Base-by-base conservation (phyloP, 345 rosid species). In the Brassica juncea region DNA sequence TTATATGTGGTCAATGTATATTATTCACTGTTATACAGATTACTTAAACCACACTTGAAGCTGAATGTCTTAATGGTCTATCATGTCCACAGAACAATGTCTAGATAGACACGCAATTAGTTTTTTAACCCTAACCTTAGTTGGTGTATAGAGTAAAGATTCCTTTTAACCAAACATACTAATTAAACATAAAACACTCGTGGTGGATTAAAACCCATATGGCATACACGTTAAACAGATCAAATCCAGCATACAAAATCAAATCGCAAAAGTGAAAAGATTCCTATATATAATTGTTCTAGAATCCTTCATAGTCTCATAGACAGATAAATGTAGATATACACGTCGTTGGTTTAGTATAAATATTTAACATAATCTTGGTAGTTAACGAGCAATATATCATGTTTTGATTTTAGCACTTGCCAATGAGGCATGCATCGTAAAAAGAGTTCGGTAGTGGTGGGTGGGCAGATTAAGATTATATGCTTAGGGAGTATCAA, bases 401-500 rank as follows among this genome's bases (percentile, higher is more conserved):
- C 73, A 60, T 79, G 63, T 31, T 31, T 19, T 66, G 73, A 59
- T 72, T 79, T 58, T 21, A 6, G 77, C 68, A 68, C 57, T 68
- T 67, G 49, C 70, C 74, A 67, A 27, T 11, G 42, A 73, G 31
- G 64, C 57, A 68, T 32, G 25, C 25, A 23, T 23, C 78, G 76
- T 74, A 74, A 74, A 28, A 3, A 14, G 79, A 73, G 83, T 39
- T 74, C 55, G 76, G 83, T 80, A 55, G 52, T 62, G 75, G 71
- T 68, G 79, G 75, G 71, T 42, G 14, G 49, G 49, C 61, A 63
- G 68, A 64, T 80, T 70, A 70, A 15, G 68, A 75, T 80, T 28
- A 35, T 80, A 61, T 75, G 34, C 66, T 75, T 70, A 55, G 76
- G 67, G 80, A 80, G 31, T 65, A 81, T 71, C 35, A 71, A 47